Conservation (phyloP, 2,329 filamentous ascomycete species). For the Metarhizium brunneum region DNA sequence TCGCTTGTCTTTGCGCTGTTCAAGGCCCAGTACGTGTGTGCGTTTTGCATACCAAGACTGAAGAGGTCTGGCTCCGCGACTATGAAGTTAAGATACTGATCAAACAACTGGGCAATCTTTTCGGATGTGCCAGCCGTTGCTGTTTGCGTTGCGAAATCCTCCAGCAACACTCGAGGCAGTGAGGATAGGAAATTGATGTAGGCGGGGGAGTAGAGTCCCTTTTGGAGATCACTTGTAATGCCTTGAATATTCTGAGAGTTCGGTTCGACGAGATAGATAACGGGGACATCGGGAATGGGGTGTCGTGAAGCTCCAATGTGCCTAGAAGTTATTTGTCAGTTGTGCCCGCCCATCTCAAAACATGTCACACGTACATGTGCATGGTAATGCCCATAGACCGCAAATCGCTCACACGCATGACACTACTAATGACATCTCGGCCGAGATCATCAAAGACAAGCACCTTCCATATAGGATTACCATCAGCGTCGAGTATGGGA, state of each 20-base stretch:
- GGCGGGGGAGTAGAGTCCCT: slow-evolving; percentile 81
- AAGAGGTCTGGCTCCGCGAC: slow-evolving; percentile 94
- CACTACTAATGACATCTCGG: slow-evolving; percentile 92
- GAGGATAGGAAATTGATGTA: slow-evolving; percentile 97
- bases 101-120: slow-evolving; percentile 83
- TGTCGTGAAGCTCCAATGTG: slow-evolving; percentile 75
- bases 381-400: slow-evolving; percentile 92
- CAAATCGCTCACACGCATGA: slow-evolving; percentile 87
- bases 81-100: slow-evolving; percentile 96
- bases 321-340: slow-evolving; percentile 30
- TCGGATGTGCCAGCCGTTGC: slow-evolving; percentile 78
- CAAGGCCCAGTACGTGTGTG: slow-evolving; percentile 87
- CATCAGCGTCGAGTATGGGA: slow-evolving; percentile 77
- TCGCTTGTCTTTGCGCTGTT: slow-evolving; percentile 90
- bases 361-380: slow-evolving; percentile 59
- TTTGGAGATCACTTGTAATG: slow-evolving; percentile 79
- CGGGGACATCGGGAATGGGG: slow-evolving; percentile 90
- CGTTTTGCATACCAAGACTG: slow-evolving; percentile 84
- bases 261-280: slow-evolving; percentile 92
- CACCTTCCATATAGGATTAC: slow-evolving; percentile 95
- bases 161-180: slow-evolving; percentile 77
- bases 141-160: slow-evolving; percentile 89
- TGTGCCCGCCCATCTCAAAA: not conserved
- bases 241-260: slow-evolving; percentile 68
- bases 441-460: slow-evolving; percentile 89